Evolutionary conservation across 108 stramenopile species (phyloP).

Genomic region (Aurantiochytrium sp.): DNA sequence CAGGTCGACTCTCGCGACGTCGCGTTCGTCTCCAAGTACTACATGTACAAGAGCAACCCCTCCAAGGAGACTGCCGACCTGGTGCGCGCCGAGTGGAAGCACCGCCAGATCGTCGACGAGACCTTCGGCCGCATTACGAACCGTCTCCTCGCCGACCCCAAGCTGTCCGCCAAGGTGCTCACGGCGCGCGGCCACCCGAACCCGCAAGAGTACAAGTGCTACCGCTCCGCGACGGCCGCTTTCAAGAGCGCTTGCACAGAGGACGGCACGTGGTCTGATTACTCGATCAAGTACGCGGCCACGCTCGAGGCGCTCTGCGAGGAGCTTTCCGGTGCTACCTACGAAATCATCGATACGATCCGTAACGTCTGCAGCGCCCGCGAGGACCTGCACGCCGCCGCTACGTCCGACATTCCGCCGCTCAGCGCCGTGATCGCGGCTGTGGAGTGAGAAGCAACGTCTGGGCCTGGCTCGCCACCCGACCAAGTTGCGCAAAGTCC

Average conservation of each 20-base stretch:
- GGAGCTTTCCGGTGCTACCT: not conserved
- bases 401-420: not conserved
- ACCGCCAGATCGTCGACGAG: not conserved
- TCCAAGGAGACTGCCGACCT: not conserved
- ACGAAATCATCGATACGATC: not conserved
- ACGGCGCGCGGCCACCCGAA: not conserved
- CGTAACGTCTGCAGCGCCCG: not conserved
- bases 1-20: constrained; percentile 24
- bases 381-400: not conserved
- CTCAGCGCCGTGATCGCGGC: too few species aligned
- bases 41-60: not conserved
- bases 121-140: not conserved
- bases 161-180: not conserved
- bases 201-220: not conserved
- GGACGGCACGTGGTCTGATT: not conserved
- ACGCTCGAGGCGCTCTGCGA: constrained; percentile 12
- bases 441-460: too few species aligned
- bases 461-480: too few species aligned
- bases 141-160: not conserved
- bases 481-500: too few species aligned
- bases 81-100: not conserved
- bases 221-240: not conserved
- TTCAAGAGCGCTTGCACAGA: not conserved
- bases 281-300: not conserved
- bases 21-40: not conserved